Percentiles rank a stretch among this genome's conserved stretches.
phyloP scores from a whole-genome alignment of 225 moss, liverwort and hornwort species.

The Bryoerythrophyllum caledonicum region DNA sequence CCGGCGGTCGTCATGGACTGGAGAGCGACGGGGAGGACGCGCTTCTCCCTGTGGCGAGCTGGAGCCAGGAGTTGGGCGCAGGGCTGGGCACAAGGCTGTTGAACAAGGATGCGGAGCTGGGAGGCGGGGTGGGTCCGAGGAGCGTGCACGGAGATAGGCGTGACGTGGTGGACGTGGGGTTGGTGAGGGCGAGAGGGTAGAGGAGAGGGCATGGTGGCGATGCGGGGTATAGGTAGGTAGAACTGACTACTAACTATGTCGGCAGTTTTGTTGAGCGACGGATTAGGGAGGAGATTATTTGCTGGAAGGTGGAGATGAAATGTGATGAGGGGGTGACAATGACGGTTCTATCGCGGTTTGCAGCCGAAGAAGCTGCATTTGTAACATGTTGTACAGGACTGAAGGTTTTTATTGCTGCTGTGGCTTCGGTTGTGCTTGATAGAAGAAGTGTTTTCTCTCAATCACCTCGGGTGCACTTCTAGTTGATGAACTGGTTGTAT shows the following conservation, averaged over 20 bases:
- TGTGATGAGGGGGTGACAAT: conserved; percentile 53
- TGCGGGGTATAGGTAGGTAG: conserved; percentile 78
- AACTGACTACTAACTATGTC: conserved; percentile 11
- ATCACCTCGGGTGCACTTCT: conserved; percentile 4
- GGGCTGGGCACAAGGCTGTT: conserved; percentile 91
- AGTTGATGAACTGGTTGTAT: conserved; percentile 9
- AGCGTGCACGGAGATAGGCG: conserved; percentile 50
- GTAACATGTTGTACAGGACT: conserved; percentile 96
- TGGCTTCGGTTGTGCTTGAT: conserved; percentile 44
- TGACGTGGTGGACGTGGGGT: conserved; percentile 37
- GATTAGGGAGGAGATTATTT: conserved; percentile 57
- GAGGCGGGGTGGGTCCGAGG: conserved; percentile 32
- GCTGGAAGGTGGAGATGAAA: no score
- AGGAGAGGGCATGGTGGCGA: conserved; percentile 85
- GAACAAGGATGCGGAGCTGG: conserved; percentile 61
- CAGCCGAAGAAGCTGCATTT: conserved; percentile 67
- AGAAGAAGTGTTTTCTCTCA: no score
- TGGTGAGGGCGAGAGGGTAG: conserved; percentile 71
- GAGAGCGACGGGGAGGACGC: conserved; percentile 84
- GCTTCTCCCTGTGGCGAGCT: conserved; percentile 97
- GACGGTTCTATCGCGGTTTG: conserved; percentile 72
- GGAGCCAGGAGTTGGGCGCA: conserved; percentile 99
- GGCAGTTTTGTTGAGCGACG: conserved; percentile 65
- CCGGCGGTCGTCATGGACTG: conserved; percentile 61
- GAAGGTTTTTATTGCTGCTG: conserved; percentile 52